phyloP scores from a whole-genome alignment of 2,329 filamentous ascomycete genomes.

The Chalaropsis ovoidea region DNA sequence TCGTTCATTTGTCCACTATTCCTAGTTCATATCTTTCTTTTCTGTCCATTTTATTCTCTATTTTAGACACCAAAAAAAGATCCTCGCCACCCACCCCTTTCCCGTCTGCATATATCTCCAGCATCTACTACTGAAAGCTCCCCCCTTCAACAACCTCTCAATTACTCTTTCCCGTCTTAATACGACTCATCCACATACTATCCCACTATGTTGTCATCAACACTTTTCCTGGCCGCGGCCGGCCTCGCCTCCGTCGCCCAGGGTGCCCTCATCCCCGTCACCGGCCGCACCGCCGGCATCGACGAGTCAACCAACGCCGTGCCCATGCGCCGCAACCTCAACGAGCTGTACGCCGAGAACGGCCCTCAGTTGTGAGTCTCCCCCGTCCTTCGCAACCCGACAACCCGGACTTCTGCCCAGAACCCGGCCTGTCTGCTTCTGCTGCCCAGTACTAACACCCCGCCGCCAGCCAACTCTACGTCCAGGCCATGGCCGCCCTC shows the following conservation, averaged over 20 bases:
- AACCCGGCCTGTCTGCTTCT: no score
- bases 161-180: no score
- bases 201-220: conserved; percentile 13
- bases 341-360: conserved; percentile 35
- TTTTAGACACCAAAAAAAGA: neutral
- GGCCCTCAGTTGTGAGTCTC: conserved; percentile 38
- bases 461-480: conserved; percentile 39
- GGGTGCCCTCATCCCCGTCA: conserved; percentile 29
- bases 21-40: neutral
- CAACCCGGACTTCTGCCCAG: no score
- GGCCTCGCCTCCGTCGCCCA: conserved; percentile 11
- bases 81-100: no score
- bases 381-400: conserved; percentile 11
- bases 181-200: neutral
- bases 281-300: conserved; percentile 35
- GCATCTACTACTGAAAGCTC: no score
- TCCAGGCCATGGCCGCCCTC: conserved; percentile 39
- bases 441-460: conserved; percentile 21
- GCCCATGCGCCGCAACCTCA: conserved; percentile 41
- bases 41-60: no score
- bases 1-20: conserved; percentile 14
- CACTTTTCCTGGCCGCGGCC: conserved; percentile 17
- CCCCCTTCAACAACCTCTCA: no score
- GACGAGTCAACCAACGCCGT: conserved; percentile 34
- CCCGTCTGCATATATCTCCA: neutral